Base-by-base conservation (phyloP, 495 filamentous ascomycete genomes). In the Aspergillus saccharolyticus region DNA sequence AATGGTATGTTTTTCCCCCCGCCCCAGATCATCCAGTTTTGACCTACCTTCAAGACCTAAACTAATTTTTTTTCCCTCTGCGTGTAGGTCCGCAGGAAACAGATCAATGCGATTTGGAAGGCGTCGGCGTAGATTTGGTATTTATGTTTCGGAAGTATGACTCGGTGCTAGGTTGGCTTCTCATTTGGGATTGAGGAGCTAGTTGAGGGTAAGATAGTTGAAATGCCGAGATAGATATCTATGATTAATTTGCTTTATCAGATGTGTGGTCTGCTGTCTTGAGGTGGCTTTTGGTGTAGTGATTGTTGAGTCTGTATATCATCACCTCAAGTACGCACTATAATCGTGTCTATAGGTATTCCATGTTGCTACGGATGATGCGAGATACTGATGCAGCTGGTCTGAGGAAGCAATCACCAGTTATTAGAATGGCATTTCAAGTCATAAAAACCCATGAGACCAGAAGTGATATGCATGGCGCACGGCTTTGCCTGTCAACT, bases 1-100 rank as follows among this genome's bases (percentile, higher is more conserved):
- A 21, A 86, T 97, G 85, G 95, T 96, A 77, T 22, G 39, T 43
- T 14, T 45, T 55, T 33, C n/a, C n/a, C n/a, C n/a, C n/a, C n/a
- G n/a, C n/a, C n/a, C n/a, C n/a, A n/a, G n/a, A n/a, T n/a, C 52
- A 28, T 30, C 28, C 46, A 17, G 21, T 28, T 28, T 17, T 43
- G 47, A 4, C 28, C 17, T 16, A 28, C 4, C 7, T 39, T 12
- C 7, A 39, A 12, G 33, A 39, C 14, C 33, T 8, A 39, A 39
- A 5, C 33, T 39, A 12, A 12, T 39, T 8, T 6, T 39, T 15
- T 39, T 39, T 12, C 12, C 7, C 14, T 39, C 14, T 39, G 33
- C n/a, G n/a, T 39, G 33, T 45, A 18, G 39, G 47, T n/a, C 53
- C 73, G 71, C 58, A 74, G 63, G 53, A 78, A 77, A 60, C 71